Conservation (phyloP, 2,329 filamentous ascomycete genomes). For the Fusarium cicatricum region DNA sequence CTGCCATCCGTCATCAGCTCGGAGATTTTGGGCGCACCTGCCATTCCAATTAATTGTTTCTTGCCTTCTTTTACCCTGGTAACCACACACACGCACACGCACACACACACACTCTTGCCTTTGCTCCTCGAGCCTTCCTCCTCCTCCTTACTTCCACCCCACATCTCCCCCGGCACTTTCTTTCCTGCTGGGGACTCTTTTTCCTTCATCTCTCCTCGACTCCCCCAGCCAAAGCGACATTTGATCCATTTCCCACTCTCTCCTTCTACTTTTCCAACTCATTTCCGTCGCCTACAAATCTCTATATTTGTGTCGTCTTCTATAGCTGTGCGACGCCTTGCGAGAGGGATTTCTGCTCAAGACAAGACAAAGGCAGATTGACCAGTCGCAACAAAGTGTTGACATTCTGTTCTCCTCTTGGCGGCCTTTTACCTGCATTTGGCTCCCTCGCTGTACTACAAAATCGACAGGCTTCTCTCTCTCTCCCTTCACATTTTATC, state of each 20-base stretch:
- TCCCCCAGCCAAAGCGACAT: constrained; percentile 14
- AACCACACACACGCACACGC: constrained; percentile 1
- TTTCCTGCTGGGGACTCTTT: constrained; percentile 24
- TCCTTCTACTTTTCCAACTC: constrained; percentile 9
- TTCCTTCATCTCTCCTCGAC: constrained; percentile 15
- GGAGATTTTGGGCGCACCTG: constrained; percentile 10
- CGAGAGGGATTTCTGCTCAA: constrained; percentile 18
- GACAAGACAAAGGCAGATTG: constrained; percentile 2
- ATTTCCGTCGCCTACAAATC: constrained; percentile 1
- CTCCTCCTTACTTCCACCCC: constrained; percentile 12
- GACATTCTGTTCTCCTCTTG: constrained; percentile 31
- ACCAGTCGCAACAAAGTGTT: constrained; percentile 10
- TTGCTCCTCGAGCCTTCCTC: neutral
- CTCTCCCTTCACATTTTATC: constrained; percentile 4
- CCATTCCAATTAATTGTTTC: constrained; percentile 17
- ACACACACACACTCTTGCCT: neutral
- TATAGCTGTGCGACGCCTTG: constrained; percentile 15
- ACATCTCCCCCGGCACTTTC: constrained; percentile 33
- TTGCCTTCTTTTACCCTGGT: constrained; percentile 12
- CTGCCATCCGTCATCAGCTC: constrained; percentile 1
- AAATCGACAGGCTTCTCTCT: constrained; percentile 13
- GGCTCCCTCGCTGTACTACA: constrained; percentile 7
- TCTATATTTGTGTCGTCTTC: neutral
- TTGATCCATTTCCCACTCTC: constrained; percentile 13
- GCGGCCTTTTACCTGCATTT: constrained; percentile 33